These are phyloP conservation scores for Talaromyces sp. DNA, from an alignment of 2,329 filamentous ascomycete genomes.

Conservation along the genomic window DNA sequence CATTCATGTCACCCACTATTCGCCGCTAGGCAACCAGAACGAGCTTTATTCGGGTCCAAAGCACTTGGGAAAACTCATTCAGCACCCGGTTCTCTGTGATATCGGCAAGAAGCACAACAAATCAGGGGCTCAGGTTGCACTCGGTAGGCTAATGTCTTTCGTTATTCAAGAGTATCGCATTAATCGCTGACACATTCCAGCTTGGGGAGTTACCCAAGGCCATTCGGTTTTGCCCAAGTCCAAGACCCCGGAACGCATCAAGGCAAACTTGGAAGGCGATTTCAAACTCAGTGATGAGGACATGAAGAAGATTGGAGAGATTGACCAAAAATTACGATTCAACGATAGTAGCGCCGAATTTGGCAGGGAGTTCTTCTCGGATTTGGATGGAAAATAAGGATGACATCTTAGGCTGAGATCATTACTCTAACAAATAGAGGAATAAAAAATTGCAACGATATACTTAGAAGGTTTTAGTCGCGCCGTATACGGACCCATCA, in stretches of 20 bases:
- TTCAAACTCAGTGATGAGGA: conserved; percentile 58
- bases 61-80: conserved; percentile 47
- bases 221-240: conserved; percentile 52
- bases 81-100: conserved; percentile 46
- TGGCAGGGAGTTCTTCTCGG: conserved; percentile 55
- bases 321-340: conserved; percentile 60
- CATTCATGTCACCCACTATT: conserved; percentile 54
- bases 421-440: not conserved
- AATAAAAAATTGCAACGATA: not conserved
- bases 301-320: conserved; percentile 49
- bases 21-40: conserved; percentile 53
- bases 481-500: not conserved
- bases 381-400: conserved; percentile 52
- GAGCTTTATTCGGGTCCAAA: conserved; percentile 42
- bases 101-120: conserved; percentile 52
- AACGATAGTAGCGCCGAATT: conserved; percentile 56
- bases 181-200: conserved; percentile 21
- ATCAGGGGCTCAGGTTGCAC: conserved; percentile 47
- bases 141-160: conserved; percentile 28
- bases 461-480: not conserved
- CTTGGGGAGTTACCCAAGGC: conserved; percentile 51
- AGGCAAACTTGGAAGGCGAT: conserved; percentile 44
- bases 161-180: not conserved
- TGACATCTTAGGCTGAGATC: not conserved
- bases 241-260: conserved; percentile 42